phyloP scores from a whole-genome alignment of 2,329 filamentous ascomycete genomes.

The Aspergillus tubingensis region DNA sequence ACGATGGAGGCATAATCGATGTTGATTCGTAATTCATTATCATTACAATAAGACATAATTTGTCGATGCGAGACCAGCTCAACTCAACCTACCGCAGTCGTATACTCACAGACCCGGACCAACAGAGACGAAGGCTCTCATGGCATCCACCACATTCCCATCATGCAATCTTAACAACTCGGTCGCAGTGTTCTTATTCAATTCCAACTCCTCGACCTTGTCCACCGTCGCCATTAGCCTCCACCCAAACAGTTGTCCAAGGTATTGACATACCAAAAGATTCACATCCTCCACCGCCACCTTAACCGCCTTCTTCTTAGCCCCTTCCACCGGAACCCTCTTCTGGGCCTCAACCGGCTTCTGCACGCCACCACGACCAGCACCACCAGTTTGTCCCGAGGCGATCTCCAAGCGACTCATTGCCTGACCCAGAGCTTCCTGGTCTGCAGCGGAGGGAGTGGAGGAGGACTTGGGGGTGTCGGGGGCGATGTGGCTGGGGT shows the following conservation, averaged over 20 bases:
- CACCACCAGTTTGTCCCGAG: slow-evolving; percentile 25
- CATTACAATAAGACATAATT: too few species aligned
- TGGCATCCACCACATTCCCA: slow-evolving; percentile 45
- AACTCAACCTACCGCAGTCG: too few species aligned
- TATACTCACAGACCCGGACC: too few species aligned
- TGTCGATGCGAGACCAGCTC: too few species aligned
- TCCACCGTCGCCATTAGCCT: background rate
- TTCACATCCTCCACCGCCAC: slow-evolving; percentile 48
- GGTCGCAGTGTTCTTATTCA: slow-evolving; percentile 50
- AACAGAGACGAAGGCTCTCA: slow-evolving; percentile 42
- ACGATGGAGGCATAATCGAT: too few species aligned
- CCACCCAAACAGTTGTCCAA: background rate
- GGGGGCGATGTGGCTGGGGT: slow-evolving; percentile 43
- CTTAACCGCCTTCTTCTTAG: slow-evolving; percentile 48
- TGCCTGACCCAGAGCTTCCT: slow-evolving; percentile 52
- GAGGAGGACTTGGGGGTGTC: slow-evolving; percentile 36
- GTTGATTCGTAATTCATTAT: too few species aligned
- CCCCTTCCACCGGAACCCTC: slow-evolving; percentile 31
- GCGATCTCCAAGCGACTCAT: slow-evolving; percentile 52
- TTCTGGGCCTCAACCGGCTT: slow-evolving; percentile 26
- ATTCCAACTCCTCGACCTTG: slow-evolving; percentile 49
- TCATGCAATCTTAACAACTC: slow-evolving; percentile 50
- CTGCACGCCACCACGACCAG: slow-evolving; percentile 12
- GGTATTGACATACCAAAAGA: slow-evolving; percentile 45
- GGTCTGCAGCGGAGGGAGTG: slow-evolving; percentile 41